Evolutionary conservation across 2,329 filamentous ascomycete genomes (phyloP), one percentile per base, ranked within the genome.

Genomic region (Colletotrichum sp.): DNA sequence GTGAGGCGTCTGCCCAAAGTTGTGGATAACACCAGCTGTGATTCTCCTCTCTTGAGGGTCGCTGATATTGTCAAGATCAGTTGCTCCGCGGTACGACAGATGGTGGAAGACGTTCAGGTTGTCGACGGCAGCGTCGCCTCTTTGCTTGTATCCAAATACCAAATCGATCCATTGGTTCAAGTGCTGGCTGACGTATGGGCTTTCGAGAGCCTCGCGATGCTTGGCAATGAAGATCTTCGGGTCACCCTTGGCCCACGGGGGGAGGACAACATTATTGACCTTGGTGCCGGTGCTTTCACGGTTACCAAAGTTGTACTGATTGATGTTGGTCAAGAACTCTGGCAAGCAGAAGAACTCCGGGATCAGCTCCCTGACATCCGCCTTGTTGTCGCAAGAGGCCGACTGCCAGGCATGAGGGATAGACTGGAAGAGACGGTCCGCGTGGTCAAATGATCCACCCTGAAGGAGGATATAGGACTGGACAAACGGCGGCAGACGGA

Each of bases 321-420:
- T 99, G 78, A 95, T 91, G 81, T 99, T 99, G n/a, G 92, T 93
- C 19, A 99, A 87, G 78, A 99, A 99, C 79, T 99, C 97, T 0
- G 97, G 96, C 2, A 99, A 89, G 80, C 96, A 99, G 87, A 98
- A 99, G 85, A 99, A 99, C 81, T 99, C 97, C 0, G 97, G 97
- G 22, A 96, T 99, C 29, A 99, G 88, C 83, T 99, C 97, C 79
- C 97, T 91, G 4, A 99, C 96, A 84, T 99, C 97, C 0, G 95
- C 95, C 89, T 98, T 98, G 82, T 96, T 98, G 76, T 95, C 94
- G 72, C 91, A 91, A 0, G 97, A 98, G 2, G 96, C 95, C 2
- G 96, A 99, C 63, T 92, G 91, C 97, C 97, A 99, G 2, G 96
- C 94, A 73, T 95, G 95, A 73, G 95, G 93, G 39, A 99, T 94